These are phyloP conservation scores for Gryganskiella cystojenkinii DNA, from an alignment of 192 early-diverging fungal genomes.

Conservation along the genomic window DNA sequence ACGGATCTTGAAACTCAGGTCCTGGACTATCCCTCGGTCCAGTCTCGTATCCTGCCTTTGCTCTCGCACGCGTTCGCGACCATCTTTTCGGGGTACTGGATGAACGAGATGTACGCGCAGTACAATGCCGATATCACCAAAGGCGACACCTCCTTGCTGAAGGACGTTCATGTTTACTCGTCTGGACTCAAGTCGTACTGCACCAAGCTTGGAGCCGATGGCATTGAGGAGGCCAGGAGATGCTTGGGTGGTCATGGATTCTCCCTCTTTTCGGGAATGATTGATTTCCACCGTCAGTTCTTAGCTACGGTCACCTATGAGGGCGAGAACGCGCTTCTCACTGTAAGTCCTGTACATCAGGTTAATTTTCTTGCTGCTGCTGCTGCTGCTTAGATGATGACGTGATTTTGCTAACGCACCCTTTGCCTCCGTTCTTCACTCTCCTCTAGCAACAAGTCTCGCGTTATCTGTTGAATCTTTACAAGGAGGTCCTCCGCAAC, in stretches of 20 bases:
- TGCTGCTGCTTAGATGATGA: not conserved
- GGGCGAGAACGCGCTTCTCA: conserved; percentile 74
- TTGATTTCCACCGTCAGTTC: conserved; percentile 69
- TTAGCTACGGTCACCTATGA: conserved; percentile 68
- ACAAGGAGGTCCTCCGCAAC: conserved; percentile 46
- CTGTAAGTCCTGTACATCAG: conserved; percentile 17
- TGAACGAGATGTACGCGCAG: conserved; percentile 62
- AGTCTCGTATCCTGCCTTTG: conserved; percentile 44
- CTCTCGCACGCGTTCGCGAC: conserved; percentile 55
- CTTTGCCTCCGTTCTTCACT: not conserved
- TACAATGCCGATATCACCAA: conserved; percentile 60
- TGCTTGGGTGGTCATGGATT: conserved; percentile 68
- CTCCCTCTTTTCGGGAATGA: conserved; percentile 73
- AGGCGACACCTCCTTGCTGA: conserved; percentile 65
- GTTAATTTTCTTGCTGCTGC: not conserved
- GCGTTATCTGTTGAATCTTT: conserved; percentile 75
- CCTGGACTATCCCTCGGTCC: conserved; percentile 49
- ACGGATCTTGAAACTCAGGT: conserved; percentile 48
- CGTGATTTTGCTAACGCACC: not conserved
- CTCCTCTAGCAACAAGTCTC: conserved; percentile 73
- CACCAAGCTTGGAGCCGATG: conserved; percentile 58
- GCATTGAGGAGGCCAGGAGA: conserved; percentile 41
- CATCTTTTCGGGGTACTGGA: conserved; percentile 68
- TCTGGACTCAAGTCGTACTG: conserved; percentile 86
- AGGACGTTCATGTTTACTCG: conserved; percentile 74